These are phyloP conservation scores for Ustilago cynodontis DNA, from an alignment of 1,284 basidiomycete species.

Conservation along the genomic window DNA sequence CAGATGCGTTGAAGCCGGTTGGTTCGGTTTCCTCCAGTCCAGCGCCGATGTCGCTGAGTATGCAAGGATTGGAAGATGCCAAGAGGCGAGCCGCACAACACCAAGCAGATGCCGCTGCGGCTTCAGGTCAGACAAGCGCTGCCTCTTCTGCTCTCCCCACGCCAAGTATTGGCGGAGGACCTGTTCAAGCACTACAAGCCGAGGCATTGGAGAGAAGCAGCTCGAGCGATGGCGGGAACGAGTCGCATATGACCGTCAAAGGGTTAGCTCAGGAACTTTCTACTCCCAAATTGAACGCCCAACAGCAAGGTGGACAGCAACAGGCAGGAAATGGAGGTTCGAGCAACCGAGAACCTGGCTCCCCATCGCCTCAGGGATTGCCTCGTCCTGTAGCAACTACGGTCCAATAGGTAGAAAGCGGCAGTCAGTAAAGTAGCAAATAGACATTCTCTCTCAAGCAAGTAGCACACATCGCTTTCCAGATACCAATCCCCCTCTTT, in stretches of 20 bases:
- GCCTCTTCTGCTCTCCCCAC: constrained; percentile 26
- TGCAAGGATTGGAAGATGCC: constrained; percentile 44
- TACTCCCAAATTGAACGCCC: constrained; percentile 39
- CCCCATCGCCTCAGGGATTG: constrained; percentile 44
- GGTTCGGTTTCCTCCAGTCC: constrained; percentile 46
- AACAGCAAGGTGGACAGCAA: constrained; percentile 12
- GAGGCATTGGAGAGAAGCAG: constrained; percentile 26
- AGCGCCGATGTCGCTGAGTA: constrained; percentile 32
- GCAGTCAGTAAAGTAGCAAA: background rate
- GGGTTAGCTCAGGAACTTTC: constrained; percentile 29
- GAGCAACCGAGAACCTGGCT: constrained; percentile 31
- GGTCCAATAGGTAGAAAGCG: constrained; percentile 21
- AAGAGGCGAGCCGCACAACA: constrained; percentile 42
- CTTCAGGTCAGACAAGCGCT: constrained; percentile 13
- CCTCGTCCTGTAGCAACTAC: constrained; percentile 47
- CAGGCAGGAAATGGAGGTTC: background rate
- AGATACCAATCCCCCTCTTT: background rate
- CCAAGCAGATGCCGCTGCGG: constrained; percentile 16
- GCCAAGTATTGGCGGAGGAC: constrained; percentile 22
- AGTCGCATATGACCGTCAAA: constrained; percentile 47
- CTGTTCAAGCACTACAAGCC: constrained; percentile 27
- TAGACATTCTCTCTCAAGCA: constrained; percentile 1
- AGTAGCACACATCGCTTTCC: background rate
- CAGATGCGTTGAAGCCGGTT: constrained; percentile 52
- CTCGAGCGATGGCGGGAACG: constrained; percentile 24